Evolutionary conservation across 2,329 filamentous ascomycete species (phyloP).

Genomic region (Hypoxylon sp.): DNA sequence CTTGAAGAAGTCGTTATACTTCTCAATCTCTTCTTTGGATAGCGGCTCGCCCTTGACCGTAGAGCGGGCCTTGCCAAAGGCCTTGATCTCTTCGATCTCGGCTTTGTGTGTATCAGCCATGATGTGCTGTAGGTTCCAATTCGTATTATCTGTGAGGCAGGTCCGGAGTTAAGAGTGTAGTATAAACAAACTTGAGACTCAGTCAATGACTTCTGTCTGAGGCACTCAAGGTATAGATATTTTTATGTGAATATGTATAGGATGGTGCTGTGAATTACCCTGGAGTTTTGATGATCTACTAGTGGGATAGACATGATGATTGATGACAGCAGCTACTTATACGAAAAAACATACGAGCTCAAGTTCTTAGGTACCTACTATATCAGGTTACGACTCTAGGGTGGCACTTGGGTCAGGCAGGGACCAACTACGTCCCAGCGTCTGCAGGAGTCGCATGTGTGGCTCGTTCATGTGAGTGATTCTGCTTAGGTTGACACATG

Average conservation of each 20-base stretch:
- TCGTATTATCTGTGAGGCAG: constrained; percentile 2
- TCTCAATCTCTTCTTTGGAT: constrained; percentile 72
- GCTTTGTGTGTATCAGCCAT: constrained; percentile 46
- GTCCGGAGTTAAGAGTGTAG: neutral
- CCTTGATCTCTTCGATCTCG: constrained; percentile 67
- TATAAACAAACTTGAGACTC: constrained; percentile 14
- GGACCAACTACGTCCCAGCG: neutral
- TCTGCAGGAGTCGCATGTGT: constrained; percentile 13
- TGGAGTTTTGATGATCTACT: constrained; percentile 23
- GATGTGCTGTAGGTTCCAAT: constrained; percentile 16
- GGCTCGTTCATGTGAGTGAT: constrained; percentile 28
- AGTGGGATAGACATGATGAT: neutral
- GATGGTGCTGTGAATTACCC: neutral
- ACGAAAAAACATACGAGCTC: constrained; percentile 4
- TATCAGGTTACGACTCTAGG: constrained; percentile 24
- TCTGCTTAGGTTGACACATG: constrained; percentile 31
- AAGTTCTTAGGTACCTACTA: neutral
- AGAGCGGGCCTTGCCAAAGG: constrained; percentile 74
- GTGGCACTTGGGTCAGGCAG: constrained; percentile 21
- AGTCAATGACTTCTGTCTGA: constrained; percentile 10
- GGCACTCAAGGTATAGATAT: constrained; percentile 30
- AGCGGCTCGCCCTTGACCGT: constrained; percentile 73
- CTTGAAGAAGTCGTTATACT: constrained; percentile 79
- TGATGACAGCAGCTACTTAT: constrained; percentile 33
- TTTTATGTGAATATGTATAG: constrained; percentile 5